These are phyloP conservation scores for Gnomoniopsis smithogilvyi DNA, from an alignment of 2,329 filamentous ascomycete species.

Conservation along the genomic window DNA sequence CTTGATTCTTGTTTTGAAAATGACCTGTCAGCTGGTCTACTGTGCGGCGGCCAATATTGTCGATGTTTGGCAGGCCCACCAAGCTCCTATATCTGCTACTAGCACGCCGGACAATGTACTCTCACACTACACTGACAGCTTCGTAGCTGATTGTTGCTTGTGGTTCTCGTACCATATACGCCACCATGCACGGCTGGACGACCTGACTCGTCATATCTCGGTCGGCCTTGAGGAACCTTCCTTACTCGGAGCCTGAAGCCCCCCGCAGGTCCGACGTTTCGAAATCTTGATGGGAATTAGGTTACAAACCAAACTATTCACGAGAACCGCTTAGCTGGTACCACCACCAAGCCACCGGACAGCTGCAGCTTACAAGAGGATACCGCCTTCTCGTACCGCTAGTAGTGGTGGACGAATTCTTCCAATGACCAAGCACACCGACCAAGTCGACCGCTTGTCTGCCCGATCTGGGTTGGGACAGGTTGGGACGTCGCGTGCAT, in stretches of 20 bases:
- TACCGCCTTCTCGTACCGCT: neutral
- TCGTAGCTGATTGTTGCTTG: neutral
- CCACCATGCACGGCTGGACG: neutral
- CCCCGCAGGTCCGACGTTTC: neutral
- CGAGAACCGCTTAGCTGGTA: constrained; percentile 13
- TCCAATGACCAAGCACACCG: neutral
- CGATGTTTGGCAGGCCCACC: neutral
- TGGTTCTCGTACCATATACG: neutral
- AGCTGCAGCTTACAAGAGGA: constrained; percentile 9
- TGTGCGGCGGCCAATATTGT: neutral
- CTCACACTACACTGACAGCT: neutral
- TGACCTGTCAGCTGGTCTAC: neutral
- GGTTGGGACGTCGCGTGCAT: neutral
- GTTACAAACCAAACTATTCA: neutral
- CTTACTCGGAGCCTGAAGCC: neutral
- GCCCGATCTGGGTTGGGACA: neutral
- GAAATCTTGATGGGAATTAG: neutral
- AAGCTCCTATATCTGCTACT: too few relatives aligned
- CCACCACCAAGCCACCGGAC: constrained; percentile 16
- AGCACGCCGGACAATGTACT: too few relatives aligned
- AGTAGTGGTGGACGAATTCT: neutral
- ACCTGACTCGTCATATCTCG: neutral
- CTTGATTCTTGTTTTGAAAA: neutral
- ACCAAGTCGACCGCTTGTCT: constrained; percentile 7
- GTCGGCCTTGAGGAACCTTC: neutral